A percentile compares a stretch with the other conserved stretches of the same genome.
Evolutionary conservation across 2,329 filamentous ascomycete genomes (phyloP).

Genomic region (Phialemonium atrogriseum): DNA sequence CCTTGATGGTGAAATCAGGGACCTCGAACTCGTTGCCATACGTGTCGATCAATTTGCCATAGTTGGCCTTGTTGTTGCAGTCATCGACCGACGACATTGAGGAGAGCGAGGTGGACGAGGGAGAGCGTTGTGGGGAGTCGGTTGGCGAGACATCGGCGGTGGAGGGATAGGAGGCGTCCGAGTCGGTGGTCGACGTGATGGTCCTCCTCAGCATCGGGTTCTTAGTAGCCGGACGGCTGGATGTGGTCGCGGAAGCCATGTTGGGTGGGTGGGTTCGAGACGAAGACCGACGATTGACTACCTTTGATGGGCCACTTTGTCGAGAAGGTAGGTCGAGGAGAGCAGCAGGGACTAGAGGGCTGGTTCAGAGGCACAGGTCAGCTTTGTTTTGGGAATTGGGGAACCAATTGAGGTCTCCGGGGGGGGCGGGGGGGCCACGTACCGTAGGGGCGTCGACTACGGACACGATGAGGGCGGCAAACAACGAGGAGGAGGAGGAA

Average conservation of each 20-base stretch:
- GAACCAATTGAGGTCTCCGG: too few species aligned
- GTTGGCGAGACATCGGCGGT: constrained; percentile 49
- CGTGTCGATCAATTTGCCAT: constrained; percentile 72
- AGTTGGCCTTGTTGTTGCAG: constrained; percentile 26
- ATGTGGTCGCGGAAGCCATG: constrained; percentile 39
- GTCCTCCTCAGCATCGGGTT: constrained; percentile 40
- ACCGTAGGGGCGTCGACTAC: too few species aligned
- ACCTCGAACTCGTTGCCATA: constrained; percentile 93
- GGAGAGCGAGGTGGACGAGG: constrained; percentile 87
- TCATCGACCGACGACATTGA: constrained; percentile 68
- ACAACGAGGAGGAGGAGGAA: too few species aligned
- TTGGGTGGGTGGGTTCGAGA: constrained; percentile 7
- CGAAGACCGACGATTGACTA: not conserved
- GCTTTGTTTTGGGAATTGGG: too few species aligned
- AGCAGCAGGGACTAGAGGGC: too few species aligned
- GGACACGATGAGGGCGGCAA: too few species aligned
- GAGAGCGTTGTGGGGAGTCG: constrained; percentile 52
- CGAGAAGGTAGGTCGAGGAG: too few species aligned
- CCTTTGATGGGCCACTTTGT: too few species aligned
- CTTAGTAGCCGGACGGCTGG: constrained; percentile 30
- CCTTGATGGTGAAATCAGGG: constrained; percentile 94
- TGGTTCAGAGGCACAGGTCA: too few species aligned
- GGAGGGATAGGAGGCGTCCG: constrained; percentile 41
- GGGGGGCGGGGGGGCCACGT: too few species aligned
- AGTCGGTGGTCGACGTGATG: constrained; percentile 31